Percentiles rank a stretch among this genome's conserved stretches.
Conservation (phyloP, 805 yeast species). For the Priceomyces haplophilus region DNA sequence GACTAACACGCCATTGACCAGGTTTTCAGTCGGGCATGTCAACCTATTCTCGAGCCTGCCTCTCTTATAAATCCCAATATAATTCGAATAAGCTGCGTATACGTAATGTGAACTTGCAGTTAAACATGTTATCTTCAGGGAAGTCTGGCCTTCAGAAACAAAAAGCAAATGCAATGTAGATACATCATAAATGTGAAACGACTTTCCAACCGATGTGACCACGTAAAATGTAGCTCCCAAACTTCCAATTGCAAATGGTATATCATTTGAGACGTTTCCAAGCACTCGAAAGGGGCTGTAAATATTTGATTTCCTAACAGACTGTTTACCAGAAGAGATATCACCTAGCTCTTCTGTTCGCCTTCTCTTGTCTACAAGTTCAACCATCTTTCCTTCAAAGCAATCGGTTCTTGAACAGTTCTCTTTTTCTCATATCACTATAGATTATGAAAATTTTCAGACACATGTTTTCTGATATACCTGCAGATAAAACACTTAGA, state of each 20-base stretch:
- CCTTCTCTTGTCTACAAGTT: constrained; percentile 32
- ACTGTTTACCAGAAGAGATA: background rate
- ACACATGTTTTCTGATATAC: background rate
- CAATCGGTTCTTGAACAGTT: background rate
- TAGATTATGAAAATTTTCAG: constrained; percentile 5
- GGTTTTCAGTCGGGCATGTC: constrained; percentile 29
- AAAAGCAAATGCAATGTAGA: constrained; percentile 79
- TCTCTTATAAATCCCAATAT: constrained; percentile 76
- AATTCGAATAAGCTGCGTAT: constrained; percentile 69
- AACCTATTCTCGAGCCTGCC: constrained; percentile 59
- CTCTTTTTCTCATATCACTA: background rate
- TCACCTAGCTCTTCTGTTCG: constrained; percentile 13
- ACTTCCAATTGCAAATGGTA: constrained; percentile 85
- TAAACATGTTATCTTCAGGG: constrained; percentile 63
- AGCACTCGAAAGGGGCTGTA: constrained; percentile 83
- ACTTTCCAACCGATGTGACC: constrained; percentile 83
- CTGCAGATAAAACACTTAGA: constrained; percentile 4
- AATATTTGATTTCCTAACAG: constrained; percentile 37
- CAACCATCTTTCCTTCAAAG: constrained; percentile 13
- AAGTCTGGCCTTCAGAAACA: constrained; percentile 78
- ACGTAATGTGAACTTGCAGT: constrained; percentile 82
- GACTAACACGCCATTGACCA: constrained; percentile 49
- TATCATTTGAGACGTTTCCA: constrained; percentile 84
- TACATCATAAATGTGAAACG: constrained; percentile 92
- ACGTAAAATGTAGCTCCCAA: constrained; percentile 84